Base-by-base conservation (phyloP, 1,284 basidiomycete species). In the Heterobasidion parviporum region DNA sequence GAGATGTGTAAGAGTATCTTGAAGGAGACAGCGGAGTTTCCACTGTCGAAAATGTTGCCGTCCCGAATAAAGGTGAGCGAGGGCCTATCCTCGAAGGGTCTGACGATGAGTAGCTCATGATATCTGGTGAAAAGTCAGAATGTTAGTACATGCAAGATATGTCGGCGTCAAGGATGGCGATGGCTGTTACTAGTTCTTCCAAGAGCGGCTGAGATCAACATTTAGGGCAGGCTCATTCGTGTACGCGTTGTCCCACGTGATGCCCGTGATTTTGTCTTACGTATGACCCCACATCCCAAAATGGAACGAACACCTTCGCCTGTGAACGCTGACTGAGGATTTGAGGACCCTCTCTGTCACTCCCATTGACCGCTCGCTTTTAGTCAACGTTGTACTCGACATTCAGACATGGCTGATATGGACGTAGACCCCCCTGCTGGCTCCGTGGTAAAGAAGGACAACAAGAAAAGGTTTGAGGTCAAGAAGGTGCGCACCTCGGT, bases 381-480 rank as follows among this genome's bases (percentile, higher is more conserved):
- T 15, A 45, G 33, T 32, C 48, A 18, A 8, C 48, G 5, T 20
- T 14, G 14, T 20, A 43, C 49, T 34, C 15, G 18, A 15, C 6
- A 32, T 54, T 38, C 50, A 47, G 7, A 33, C 34, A 62, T 87
- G 85, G 78, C 83, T 56, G 86, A 86, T 56, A 92, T 93, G 90
- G 91, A 92, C 54, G 82, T 93, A 41, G 92, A 94, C 65, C 63
- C 71, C 43, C 78, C 81, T 46, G 36, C 33, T 10, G 43, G 71
- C n/a, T 64, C 75, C 16, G 65, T 66, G 49, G 73, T 66, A 53
- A 83, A 83, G 64, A 78, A 81, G 63, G 79, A 78, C 57, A 79
- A 80, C 45, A 89, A 93, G 74, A 83, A 87, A 66, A 74, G 89
- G 61, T 97, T 97, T 65, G 94, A 97, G 72, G 94, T 97, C 61